Evolutionary conservation across 2,329 filamentous ascomycete species (phyloP), one percentile per base, ranked within the genome.

Genomic region (Diplocarpon rosae): DNA sequence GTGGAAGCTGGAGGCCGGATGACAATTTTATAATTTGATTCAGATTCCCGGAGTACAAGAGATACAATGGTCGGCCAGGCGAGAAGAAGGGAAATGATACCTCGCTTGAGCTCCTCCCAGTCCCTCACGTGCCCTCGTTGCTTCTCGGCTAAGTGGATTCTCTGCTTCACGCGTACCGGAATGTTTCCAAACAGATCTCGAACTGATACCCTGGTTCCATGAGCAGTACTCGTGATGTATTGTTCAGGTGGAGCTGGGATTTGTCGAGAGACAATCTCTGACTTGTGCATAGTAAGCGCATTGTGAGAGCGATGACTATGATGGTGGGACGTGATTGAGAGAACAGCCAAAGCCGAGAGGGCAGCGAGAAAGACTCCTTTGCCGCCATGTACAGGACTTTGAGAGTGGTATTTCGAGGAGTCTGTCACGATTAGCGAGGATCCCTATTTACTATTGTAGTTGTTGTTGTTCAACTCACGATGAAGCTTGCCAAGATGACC

Each of bases 121-220:
- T 83, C 72, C 51, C 72, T 82, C 15, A 73, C 63, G 38, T 46
- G 53, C 2, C 80, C 67, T 17, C 68, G 59, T 10, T 69, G 52
- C 53, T 69, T 70, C 56, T 76, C 67, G 32, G 70, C 61, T 51
- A 68, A 65, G 2, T 78, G 54, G 0, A 75, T 75, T 50, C 88
- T 75, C 55, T 88, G 84, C 60, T 92, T 94, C 20, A 93, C 81
- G 12, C 90, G 79, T 11, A 95, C 90, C 0, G 90, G 88, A 76
- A 95, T 85, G 47, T 80, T 83, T 0, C 89, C 88, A 63, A 95
- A 96, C 1, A 95, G 68, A 60, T 95, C 81, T 45, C 80, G 76
- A 5, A 94, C 82, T 0, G 72, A 73, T 1, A 90, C 78, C 24
- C 77, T 75, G 0, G 89, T 95, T 4, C 90, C 90, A 65, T 85